Conservation (phyloP, 2,329 filamentous ascomycete species). For the Colletotrichum costaricense region DNA sequence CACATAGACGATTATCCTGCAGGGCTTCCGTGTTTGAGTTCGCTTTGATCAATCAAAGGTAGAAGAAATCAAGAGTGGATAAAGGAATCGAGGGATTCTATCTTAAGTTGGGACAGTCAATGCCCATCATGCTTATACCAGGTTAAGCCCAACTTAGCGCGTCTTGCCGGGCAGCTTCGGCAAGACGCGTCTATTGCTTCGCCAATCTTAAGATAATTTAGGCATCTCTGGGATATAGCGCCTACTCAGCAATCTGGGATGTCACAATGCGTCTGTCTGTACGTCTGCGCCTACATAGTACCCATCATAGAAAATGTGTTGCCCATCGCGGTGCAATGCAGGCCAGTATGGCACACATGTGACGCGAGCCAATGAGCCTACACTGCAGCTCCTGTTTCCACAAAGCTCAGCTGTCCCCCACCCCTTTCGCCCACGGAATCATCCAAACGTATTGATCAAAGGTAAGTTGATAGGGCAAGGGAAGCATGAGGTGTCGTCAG, state of each 20-base stretch:
- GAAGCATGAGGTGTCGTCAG: conserved; percentile 27
- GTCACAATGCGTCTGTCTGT: neutral
- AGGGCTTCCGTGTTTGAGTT: neutral
- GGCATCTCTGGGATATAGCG: neutral
- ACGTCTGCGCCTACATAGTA: neutral
- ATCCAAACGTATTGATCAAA: neutral
- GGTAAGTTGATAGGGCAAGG: conserved; percentile 11
- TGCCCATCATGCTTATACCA: neutral
- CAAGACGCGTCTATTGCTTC: neutral
- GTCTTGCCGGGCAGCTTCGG: neutral
- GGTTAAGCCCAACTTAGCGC: neutral
- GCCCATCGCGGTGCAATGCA: neutral
- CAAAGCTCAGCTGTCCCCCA: conserved; percentile 2
- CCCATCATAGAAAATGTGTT: neutral
- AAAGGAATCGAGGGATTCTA: neutral
- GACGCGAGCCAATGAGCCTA: conserved; percentile 10
- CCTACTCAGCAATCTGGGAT: neutral
- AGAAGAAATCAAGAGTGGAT: neutral
- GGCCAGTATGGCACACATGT: conserved; percentile 4
- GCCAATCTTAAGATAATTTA: neutral
- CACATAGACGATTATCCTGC: neutral
- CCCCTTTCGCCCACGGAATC: neutral
- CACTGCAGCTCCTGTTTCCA: neutral
- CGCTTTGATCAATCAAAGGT: neutral
- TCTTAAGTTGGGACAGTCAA: neutral